Evolutionary conservation across 1,139 yeast genomes (phyloP).

Genomic region (Geotrichum cucujoidarum): DNA sequence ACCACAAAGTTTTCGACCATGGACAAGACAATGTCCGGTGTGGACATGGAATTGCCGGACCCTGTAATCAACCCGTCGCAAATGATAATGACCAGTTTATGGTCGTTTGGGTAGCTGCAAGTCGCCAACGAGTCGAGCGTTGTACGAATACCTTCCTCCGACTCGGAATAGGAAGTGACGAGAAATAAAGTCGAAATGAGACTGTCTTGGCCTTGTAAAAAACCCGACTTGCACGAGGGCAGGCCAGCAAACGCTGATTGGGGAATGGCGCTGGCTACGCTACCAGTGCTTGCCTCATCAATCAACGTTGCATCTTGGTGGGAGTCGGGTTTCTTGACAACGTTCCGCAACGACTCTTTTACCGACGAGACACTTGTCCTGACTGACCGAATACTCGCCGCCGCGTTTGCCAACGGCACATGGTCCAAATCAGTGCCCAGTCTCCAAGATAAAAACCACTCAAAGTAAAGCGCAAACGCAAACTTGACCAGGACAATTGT

Average conservation of each 20-base stretch:
- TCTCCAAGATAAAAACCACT: constrained; percentile 50
- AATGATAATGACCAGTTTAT: constrained; percentile 32
- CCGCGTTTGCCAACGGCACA: constrained; percentile 15
- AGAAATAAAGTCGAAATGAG: constrained; percentile 46
- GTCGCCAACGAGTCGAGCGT: constrained; percentile 34
- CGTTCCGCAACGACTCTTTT: constrained; percentile 7
- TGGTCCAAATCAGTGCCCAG: constrained; percentile 21
- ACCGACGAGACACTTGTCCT: constrained; percentile 9
- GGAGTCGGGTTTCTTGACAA: not conserved
- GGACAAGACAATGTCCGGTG: constrained; percentile 35
- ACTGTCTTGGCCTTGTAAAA: constrained; percentile 3
- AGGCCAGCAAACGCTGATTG: not conserved
- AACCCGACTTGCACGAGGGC: not conserved
- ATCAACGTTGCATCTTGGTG: not conserved
- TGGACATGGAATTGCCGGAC: constrained; percentile 28
- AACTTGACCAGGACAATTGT: constrained; percentile 67
- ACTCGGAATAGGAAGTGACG: constrained; percentile 36
- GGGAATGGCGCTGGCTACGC: not conserved
- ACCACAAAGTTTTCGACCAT: constrained; percentile 57
- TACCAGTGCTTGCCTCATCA: not conserved
- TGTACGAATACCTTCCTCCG: constrained; percentile 30
- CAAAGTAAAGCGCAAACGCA: constrained; percentile 75
- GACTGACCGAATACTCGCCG: constrained; percentile 10
- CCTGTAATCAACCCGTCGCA: constrained; percentile 37
- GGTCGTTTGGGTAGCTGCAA: constrained; percentile 31